Evolutionary conservation across 2,329 filamentous ascomycete species (phyloP).

Genomic region (Domatiomyces catenatus): DNA sequence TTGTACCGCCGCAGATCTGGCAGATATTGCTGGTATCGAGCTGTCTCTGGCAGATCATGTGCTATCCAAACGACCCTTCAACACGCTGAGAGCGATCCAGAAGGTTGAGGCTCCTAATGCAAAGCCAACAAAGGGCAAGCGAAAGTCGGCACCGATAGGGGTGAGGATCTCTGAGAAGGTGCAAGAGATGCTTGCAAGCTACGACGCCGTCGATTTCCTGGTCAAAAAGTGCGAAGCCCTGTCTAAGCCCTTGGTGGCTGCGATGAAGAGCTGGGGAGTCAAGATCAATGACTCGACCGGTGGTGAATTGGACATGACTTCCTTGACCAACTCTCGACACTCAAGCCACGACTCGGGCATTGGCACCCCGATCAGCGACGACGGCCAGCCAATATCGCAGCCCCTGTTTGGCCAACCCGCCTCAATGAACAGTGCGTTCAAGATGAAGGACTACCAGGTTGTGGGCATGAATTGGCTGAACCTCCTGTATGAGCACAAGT

Average conservation of each 20-base stretch:
- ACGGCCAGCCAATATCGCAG: constrained; percentile 24
- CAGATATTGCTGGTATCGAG: constrained; percentile 64
- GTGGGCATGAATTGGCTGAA: constrained; percentile 92
- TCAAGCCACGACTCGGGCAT: constrained; percentile 49
- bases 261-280: constrained; percentile 54
- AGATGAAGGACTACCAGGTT: constrained; percentile 84
- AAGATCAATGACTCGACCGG: constrained; percentile 45
- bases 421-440: constrained; percentile 57
- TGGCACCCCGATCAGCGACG: constrained; percentile 42
- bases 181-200: constrained; percentile 59
- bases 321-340: constrained; percentile 30
- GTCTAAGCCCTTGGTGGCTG: constrained; percentile 48
- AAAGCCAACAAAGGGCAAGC: constrained; percentile 38
- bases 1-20: constrained; percentile 58
- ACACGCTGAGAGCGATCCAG: constrained; percentile 48
- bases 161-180: constrained; percentile 53
- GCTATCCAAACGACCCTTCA: constrained; percentile 61
- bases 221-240: constrained; percentile 61
- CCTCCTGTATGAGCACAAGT: constrained; percentile 59
- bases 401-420: constrained; percentile 51
- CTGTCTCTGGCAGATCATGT: constrained; percentile 54
- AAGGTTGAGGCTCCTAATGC: constrained; percentile 41
- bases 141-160: constrained; percentile 41
- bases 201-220: constrained; percentile 68
- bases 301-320: constrained; percentile 47